phyloP scores from a whole-genome alignment of 352 stramenopile species.

The Pythium phragmiticola region DNA sequence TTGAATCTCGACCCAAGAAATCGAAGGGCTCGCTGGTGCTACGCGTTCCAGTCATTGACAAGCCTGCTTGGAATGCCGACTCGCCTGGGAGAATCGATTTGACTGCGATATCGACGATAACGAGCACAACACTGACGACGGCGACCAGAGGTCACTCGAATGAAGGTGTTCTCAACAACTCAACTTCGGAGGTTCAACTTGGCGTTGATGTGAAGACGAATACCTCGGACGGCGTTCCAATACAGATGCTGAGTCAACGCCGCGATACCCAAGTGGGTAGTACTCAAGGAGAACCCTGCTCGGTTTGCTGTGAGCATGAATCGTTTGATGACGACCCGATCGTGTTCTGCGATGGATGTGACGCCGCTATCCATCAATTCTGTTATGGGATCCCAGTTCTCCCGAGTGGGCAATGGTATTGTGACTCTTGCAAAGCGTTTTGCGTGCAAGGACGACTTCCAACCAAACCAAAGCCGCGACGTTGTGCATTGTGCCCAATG shows the following conservation, averaged over 20 bases:
- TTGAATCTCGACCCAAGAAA: constrained; percentile 1
- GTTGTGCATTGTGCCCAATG: constrained; percentile 69
- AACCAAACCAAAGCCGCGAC: constrained; percentile 12
- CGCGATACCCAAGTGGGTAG: background rate
- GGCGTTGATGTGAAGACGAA: background rate
- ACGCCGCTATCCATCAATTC: constrained; percentile 86
- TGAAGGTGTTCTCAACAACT: background rate
- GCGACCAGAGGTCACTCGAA: background rate
- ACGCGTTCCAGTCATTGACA: constrained; percentile 5
- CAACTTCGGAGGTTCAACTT: background rate
- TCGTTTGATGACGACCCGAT: constrained; percentile 89
- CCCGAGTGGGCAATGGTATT: constrained; percentile 83
- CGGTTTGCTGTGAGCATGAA: constrained; percentile 78
- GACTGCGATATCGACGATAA: background rate
- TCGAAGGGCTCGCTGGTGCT: constrained; percentile 23
- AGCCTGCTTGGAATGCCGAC: background rate
- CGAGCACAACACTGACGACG: background rate
- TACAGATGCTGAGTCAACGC: constrained; percentile 1
- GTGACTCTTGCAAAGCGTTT: constrained; percentile 44
- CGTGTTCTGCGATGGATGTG: constrained; percentile 88
- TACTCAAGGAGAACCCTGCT: constrained; percentile 42
- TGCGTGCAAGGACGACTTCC: background rate
- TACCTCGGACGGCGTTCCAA: background rate
- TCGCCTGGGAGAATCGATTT: background rate
- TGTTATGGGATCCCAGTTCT: constrained; percentile 82